Conservation (phyloP, 345 rosid genomes). For the Populus simonii region DNA sequence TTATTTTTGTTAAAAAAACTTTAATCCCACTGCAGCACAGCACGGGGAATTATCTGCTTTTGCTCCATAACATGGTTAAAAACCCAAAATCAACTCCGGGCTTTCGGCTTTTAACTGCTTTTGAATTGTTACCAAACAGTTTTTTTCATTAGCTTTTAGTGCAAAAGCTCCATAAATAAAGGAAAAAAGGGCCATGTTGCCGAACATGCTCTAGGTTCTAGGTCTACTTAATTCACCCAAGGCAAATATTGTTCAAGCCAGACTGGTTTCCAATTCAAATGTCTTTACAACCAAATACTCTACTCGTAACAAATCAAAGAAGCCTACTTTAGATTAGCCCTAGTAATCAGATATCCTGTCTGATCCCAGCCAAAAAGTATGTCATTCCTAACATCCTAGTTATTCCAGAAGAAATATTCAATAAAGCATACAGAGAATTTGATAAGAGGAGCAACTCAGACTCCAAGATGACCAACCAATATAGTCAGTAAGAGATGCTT, state of each 20-base stretch:
- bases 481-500: constrained; percentile 29
- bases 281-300: not conserved
- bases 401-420: constrained; percentile 11
- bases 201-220: too few species aligned
- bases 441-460: not conserved
- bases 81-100: too few species aligned
- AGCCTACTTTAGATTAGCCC: constrained; percentile 1
- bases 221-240: not conserved
- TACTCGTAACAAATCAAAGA: not conserved
- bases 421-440: constrained; percentile 9
- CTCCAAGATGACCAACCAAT: not conserved
- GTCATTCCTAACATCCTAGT: constrained; percentile 7
- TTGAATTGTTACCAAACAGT: too few species aligned
- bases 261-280: not conserved
- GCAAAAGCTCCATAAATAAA: too few species aligned
- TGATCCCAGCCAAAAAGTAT: not conserved
- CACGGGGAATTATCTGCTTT: too few species aligned
- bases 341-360: constrained; percentile 8
- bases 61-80: too few species aligned
- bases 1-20: too few species aligned
- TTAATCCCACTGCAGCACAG: too few species aligned
- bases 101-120: too few species aligned
- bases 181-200: too few species aligned
- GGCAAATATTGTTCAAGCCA: not conserved
- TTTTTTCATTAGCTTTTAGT: too few species aligned